phyloP scores from a whole-genome alignment of 2,329 filamentous ascomycete genomes.

The Cryoendolithus antarcticus region DNA sequence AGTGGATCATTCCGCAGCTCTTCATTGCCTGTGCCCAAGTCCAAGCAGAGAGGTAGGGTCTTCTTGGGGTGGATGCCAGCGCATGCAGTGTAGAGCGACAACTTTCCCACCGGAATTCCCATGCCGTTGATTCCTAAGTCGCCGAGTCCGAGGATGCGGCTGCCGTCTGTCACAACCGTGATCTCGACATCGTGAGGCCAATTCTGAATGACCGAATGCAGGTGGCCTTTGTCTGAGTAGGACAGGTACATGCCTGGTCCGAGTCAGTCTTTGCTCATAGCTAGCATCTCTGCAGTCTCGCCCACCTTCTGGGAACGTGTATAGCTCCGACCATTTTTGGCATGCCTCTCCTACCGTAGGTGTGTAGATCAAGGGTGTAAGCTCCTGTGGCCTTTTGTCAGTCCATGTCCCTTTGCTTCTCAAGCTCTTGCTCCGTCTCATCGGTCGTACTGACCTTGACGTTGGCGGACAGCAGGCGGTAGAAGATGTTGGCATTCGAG shows the following conservation, averaged over 20 bases:
- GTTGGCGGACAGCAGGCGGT: conserved; percentile 67
- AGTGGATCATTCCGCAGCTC: conserved; percentile 62
- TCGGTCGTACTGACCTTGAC: conserved; percentile 33
- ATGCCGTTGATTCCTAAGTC: conserved; percentile 96
- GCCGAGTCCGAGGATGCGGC: conserved; percentile 80
- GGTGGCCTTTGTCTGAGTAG: conserved; percentile 83
- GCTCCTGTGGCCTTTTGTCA: conserved; percentile 41
- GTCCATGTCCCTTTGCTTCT: conserved; percentile 5
- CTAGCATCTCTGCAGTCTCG: conserved; percentile 10
- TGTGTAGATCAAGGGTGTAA: conserved; percentile 78
- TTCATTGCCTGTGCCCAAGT: conserved; percentile 53
- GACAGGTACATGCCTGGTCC: conserved; percentile 69
- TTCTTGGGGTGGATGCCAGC: conserved; percentile 78
- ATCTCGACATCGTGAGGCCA: conserved; percentile 95
- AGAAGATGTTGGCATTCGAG: conserved; percentile 71
- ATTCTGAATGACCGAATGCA: conserved; percentile 77
- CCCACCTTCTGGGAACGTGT: conserved; percentile 78
- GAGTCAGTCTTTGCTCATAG: background rate
- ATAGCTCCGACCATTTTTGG: conserved; percentile 88
- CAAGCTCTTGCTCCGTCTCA: background rate
- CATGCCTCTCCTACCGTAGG: conserved; percentile 93
- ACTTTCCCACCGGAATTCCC: conserved; percentile 94
- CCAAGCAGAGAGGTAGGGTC: conserved; percentile 50
- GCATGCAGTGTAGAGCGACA: conserved; percentile 87
- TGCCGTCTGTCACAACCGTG: conserved; percentile 92